Evolutionary conservation across 331 rosid genomes (phyloP).

Genomic region (Pyracantha coccinea): DNA sequence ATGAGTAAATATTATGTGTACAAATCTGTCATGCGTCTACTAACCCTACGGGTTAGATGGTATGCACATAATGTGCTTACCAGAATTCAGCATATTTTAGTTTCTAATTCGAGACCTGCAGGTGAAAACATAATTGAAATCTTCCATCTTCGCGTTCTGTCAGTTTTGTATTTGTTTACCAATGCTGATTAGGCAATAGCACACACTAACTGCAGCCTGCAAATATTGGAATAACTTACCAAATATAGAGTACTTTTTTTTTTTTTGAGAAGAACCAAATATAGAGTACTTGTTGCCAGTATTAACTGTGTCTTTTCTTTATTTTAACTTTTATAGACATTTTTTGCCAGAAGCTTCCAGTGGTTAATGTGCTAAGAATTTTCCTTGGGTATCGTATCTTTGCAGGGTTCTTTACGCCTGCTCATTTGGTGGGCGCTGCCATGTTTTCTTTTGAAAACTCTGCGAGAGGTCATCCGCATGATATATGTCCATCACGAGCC

Average conservation of each 20-base stretch:
- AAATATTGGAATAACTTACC: neutral
- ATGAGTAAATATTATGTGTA: neutral
- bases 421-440: slow-evolving; percentile 56
- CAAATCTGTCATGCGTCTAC: too few relatives aligned
- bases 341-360: neutral
- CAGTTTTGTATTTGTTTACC: neutral
- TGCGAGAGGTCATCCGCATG: slow-evolving; percentile 46
- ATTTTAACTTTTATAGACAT: neutral
- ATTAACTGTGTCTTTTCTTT: neutral
- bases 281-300: neutral
- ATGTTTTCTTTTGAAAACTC: slow-evolving; percentile 52
- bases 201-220: neutral
- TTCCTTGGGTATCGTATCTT: neutral
- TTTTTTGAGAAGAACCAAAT: too few relatives aligned
- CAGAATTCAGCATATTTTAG: neutral
- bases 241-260: neutral
- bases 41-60: too few relatives aligned
- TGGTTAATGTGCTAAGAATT: neutral
- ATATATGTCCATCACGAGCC: slow-evolving; percentile 29
- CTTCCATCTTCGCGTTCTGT: neutral
- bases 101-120: neutral
- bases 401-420: slow-evolving; percentile 50
- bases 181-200: neutral
- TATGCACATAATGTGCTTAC: neutral
- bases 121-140: neutral